A percentile compares a stretch with the other conserved stretches of the same genome.
Conservation (phyloP, 441 rosid species). For the Manihot esculenta region DNA sequence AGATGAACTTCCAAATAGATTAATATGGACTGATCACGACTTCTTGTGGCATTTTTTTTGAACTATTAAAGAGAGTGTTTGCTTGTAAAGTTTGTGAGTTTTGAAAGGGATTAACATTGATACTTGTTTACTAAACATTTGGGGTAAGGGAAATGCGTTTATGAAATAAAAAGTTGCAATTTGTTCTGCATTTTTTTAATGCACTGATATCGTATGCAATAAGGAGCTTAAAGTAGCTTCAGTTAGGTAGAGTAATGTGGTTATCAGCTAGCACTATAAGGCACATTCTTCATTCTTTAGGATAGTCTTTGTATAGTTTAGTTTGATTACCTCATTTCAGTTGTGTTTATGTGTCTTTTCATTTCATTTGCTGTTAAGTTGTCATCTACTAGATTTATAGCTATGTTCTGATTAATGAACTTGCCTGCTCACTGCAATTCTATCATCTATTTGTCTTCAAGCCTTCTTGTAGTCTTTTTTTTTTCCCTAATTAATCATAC, state of each 20-base stretch:
- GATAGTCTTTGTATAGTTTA: background rate
- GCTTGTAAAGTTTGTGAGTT: background rate
- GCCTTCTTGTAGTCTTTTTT: background rate
- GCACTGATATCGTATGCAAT: background rate
- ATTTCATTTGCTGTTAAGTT: background rate
- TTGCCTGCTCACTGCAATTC: background rate
- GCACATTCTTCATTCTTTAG: background rate
- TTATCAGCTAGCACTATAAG: background rate
- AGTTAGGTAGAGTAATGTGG: background rate
- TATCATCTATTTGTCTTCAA: background rate
- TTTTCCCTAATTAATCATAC: background rate
- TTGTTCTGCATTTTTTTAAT: background rate
- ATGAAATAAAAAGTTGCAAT: background rate
- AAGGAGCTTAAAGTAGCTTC: slow-evolving; percentile 4
- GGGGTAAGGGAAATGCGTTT: background rate
- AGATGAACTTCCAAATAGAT: background rate
- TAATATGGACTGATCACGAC: background rate
- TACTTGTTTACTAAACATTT: background rate
- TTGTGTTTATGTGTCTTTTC: background rate
- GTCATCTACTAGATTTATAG: background rate
- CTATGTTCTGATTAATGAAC: background rate
- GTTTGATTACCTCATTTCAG: background rate
- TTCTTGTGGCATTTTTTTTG: background rate
- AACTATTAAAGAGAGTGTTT: background rate
- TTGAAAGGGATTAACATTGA: background rate